Evolutionary conservation across 331 rosid genomes (phyloP), one percentile per base, ranked within the genome.

Genomic region (Telfairia occidentalis): DNA sequence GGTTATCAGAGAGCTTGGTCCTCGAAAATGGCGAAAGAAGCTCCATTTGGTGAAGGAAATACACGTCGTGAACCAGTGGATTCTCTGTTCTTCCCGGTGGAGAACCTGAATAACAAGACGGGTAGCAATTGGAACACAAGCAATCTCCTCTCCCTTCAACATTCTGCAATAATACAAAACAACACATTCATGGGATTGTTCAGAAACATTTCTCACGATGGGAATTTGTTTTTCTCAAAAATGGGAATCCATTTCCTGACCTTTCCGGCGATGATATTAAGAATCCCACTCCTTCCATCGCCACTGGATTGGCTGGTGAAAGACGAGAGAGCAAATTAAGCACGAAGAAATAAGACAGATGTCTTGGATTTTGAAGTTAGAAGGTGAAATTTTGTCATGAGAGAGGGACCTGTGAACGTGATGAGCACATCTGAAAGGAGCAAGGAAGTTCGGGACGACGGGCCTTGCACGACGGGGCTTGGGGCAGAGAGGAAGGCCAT

Each of bases 21-120:
- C 23, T 43, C 12, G 64, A 29, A 35, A 45, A 76, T 45, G 71
- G 48, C 12, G 79, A 59, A 23, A 10, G 60, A 76, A 76, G 45
- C 34, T 76, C 72, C 73, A 76, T 61, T 32, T 61, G 79, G 45
- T 76, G 79, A 76, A 76, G 38, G 48, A 76, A 76, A 42, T 76
- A 11, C 43, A 76, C 46, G 34, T 76, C 79, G 11, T 76, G 54
- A 42, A 76, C 73, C 15, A 76, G 10, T 4, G 79, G 79, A 12
- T 76, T 76, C 43, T 46, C 73, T 46, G 79, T 45, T 45, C 79
- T 61, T 37, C 73, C 18, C 0, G 79, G 79, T 0, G 79, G 79
- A 9, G 79, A 48, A 6, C 59, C 73, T 4, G 72, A 19, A 30
- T 76, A 61, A 34, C 73, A 76, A 13, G 72, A n/a, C 9, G 78